These are phyloP conservation scores for Phytophthora rubi DNA, from an alignment of 352 stramenopile genomes.

Conservation along the genomic window DNA sequence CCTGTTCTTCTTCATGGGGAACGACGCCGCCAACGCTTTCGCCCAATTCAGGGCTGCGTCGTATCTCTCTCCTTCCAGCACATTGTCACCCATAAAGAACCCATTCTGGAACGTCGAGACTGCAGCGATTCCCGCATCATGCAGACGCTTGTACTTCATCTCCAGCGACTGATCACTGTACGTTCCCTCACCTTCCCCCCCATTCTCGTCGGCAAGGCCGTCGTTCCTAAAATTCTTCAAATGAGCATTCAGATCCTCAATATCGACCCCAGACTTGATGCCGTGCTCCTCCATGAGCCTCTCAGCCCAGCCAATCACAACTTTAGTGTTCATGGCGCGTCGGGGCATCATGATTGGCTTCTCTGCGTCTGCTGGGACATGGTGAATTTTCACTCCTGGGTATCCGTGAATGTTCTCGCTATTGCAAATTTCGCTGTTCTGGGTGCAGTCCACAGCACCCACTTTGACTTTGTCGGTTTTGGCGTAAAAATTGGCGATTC, in stretches of 20 bases:
- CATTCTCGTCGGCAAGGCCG: constrained; percentile 27
- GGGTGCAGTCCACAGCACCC: constrained; percentile 81
- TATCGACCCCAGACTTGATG: constrained; percentile 58
- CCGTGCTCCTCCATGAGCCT: constrained; percentile 55
- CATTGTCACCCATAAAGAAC: constrained; percentile 70
- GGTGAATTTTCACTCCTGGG: constrained; percentile 74
- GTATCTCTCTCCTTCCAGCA: constrained; percentile 73
- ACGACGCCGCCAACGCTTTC: constrained; percentile 57
- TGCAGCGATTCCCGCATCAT: constrained; percentile 69
- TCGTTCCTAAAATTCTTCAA: constrained; percentile 60
- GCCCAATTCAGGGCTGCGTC: constrained; percentile 71
- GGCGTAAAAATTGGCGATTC: constrained; percentile 72
- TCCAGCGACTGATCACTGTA: constrained; percentile 55
- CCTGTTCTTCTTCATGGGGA: constrained; percentile 76
- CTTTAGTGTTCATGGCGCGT: constrained; percentile 42
- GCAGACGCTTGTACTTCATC: constrained; percentile 73
- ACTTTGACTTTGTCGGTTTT: constrained; percentile 60
- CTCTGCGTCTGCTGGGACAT: constrained; percentile 51
- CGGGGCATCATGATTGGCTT: constrained; percentile 36
- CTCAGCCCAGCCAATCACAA: constrained; percentile 73
- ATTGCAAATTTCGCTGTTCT: constrained; percentile 62
- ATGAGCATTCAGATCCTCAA: constrained; percentile 52
- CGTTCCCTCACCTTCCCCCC: constrained; percentile 21
- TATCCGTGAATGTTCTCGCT: constrained; percentile 70
- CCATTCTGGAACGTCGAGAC: constrained; percentile 76